Percentiles rank a stretch among this genome's conserved stretches.
Evolutionary conservation across 2,329 filamentous ascomycete genomes (phyloP).

Genomic region (Calonectria honghensis): DNA sequence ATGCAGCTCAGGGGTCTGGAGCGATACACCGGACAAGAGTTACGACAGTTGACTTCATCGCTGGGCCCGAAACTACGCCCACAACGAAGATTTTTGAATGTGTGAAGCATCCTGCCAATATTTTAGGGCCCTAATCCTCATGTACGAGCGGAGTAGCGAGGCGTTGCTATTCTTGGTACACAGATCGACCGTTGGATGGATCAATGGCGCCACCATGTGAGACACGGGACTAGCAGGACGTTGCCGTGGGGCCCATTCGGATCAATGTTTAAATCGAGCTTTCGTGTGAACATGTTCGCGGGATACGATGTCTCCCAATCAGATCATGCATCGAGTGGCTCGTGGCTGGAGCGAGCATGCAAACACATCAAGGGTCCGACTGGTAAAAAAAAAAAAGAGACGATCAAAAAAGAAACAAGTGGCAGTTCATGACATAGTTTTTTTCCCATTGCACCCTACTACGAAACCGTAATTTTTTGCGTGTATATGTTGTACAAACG

Average conservation of each 20-base stretch:
- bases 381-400: background rate
- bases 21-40: background rate
- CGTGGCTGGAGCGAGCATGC: background rate
- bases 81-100: too few species aligned
- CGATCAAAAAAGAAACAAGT: constrained; percentile 7
- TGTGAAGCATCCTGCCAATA: too few species aligned
- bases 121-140: background rate
- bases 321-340: background rate
- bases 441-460: constrained; percentile 44
- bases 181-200: background rate
- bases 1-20: background rate
- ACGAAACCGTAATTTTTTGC: constrained; percentile 34
- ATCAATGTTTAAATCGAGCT: constrained; percentile 21
- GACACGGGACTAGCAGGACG: background rate
- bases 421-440: constrained; percentile 44
- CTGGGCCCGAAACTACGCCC: background rate
- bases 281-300: constrained; percentile 25
- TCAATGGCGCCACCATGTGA: constrained; percentile 26
- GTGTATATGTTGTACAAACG: constrained; percentile 42
- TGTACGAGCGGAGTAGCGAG: background rate
- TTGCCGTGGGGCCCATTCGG: constrained; percentile 23
- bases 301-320: constrained; percentile 16
- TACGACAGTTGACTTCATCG: background rate
- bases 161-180: constrained; percentile 4
- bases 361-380: background rate